A percentile compares a stretch with the other conserved stretches of the same genome.
Evolutionary conservation across 352 stramenopile species (phyloP).

Genomic region (Phytophthora pluvialis): DNA sequence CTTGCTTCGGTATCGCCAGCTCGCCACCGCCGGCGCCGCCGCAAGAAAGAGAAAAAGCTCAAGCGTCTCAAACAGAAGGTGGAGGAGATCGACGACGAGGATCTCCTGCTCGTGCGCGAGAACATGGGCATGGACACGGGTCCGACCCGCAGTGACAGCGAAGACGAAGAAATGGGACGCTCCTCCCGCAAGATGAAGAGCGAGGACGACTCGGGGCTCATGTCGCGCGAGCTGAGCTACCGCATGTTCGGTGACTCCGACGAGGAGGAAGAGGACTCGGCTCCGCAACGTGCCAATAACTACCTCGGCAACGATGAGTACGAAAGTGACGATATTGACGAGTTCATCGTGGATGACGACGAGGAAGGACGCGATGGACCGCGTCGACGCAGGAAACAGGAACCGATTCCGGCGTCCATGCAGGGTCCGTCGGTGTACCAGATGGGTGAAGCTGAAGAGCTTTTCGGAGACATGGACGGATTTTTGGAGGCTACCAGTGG

Average conservation of each 20-base stretch:
- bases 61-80: constrained; percentile 89
- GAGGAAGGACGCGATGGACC: constrained; percentile 84
- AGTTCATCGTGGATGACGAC: constrained; percentile 92
- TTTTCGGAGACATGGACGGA: constrained; percentile 91
- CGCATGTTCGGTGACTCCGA: constrained; percentile 91
- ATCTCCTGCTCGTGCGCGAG: constrained; percentile 89
- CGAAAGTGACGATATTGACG: constrained; percentile 90
- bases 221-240: constrained; percentile 88
- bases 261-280: constrained; percentile 86
- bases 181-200: constrained; percentile 77
- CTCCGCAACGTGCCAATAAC: constrained; percentile 68
- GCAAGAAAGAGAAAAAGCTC: constrained; percentile 90
- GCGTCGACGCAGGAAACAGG: constrained; percentile 79
- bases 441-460: constrained; percentile 89
- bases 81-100: constrained; percentile 89
- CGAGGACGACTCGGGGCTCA: constrained; percentile 76
- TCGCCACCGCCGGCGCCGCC: constrained; percentile 69
- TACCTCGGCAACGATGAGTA: constrained; percentile 90
- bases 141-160: constrained; percentile 74
- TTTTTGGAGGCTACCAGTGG: constrained; percentile 85
- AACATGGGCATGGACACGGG: constrained; percentile 89
- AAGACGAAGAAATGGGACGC: constrained; percentile 77
- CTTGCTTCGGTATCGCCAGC: constrained; percentile 32
- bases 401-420: constrained; percentile 74
- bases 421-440: constrained; percentile 90